Evolutionary conservation across 495 filamentous ascomycete genomes (phyloP).

Genomic region (Pseudoneurospora amorphoporcata): DNA sequence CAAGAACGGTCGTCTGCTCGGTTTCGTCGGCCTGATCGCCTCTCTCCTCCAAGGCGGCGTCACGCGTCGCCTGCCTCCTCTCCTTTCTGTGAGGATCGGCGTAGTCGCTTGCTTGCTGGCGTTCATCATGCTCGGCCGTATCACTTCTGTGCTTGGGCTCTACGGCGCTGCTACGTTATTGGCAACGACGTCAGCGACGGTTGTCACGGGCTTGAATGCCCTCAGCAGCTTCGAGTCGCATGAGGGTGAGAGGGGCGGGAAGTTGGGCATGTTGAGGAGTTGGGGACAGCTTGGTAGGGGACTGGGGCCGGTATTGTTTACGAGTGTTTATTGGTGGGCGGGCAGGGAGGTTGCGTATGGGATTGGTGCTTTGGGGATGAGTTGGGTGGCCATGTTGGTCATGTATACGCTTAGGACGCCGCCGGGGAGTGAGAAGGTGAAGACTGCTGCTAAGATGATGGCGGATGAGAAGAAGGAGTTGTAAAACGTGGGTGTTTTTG

Average conservation of each 20-base stretch:
- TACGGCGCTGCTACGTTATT: slow-evolving; percentile 74
- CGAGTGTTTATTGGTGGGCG: slow-evolving; percentile 98
- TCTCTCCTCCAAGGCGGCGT: slow-evolving; percentile 80
- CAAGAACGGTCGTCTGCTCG: slow-evolving; percentile 78
- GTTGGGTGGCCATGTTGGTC: slow-evolving; percentile 57
- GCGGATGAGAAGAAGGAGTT: slow-evolving; percentile 29
- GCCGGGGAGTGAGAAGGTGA: slow-evolving; percentile 24
- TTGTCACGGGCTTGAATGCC: slow-evolving; percentile 89
- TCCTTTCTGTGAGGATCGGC: slow-evolving; percentile 67
- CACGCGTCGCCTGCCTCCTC: slow-evolving; percentile 68
- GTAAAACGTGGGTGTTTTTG: slow-evolving; percentile 6
- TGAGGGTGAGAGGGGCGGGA: slow-evolving; percentile 71
- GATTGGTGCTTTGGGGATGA: slow-evolving; percentile 69
- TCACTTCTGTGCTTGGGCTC: slow-evolving; percentile 52
- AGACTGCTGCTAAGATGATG: background rate
- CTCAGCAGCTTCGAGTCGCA: slow-evolving; percentile 80
- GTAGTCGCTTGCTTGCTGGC: slow-evolving; percentile 65
- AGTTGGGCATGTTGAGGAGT: slow-evolving; percentile 75
- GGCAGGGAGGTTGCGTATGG: slow-evolving; percentile 77
- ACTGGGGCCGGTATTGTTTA: slow-evolving; percentile 80
- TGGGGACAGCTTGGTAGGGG: slow-evolving; percentile 79
- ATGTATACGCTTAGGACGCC: slow-evolving; percentile 55
- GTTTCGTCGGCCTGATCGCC: slow-evolving; percentile 86
- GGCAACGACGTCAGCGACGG: slow-evolving; percentile 82
- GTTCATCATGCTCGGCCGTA: slow-evolving; percentile 69